These are phyloP conservation scores for Daldinia caldariorum DNA, from an alignment of 495 filamentous ascomycete genomes.

Conservation along the genomic window DNA sequence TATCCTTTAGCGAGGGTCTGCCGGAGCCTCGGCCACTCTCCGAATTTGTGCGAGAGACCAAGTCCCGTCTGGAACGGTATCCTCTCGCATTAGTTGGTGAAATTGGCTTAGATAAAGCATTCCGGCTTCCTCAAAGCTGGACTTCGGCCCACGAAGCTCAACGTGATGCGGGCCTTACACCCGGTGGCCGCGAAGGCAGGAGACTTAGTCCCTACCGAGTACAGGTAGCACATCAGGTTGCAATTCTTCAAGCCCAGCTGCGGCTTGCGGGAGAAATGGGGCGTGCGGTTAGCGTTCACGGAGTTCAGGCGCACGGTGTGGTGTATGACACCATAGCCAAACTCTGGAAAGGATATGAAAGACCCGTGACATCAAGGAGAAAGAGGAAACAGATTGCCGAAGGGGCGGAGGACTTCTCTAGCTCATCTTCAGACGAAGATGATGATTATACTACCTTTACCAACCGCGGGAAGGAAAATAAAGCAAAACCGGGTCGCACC, in stretches of 20 bases:
- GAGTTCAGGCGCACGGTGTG: conserved; percentile 88
- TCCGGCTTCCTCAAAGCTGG: conserved; percentile 79
- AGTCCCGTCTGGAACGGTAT: conserved; percentile 66
- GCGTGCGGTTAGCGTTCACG: conserved; percentile 86
- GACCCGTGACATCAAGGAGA: conserved; percentile 69
- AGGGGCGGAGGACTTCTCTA: conserved; percentile 60
- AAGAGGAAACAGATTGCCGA: conserved; percentile 59
- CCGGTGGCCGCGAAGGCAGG: conserved; percentile 84
- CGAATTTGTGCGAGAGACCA: conserved; percentile 71
- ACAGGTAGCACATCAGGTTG: conserved; percentile 78
- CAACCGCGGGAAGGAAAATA: conserved; percentile 27
- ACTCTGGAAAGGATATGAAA: conserved; percentile 86
- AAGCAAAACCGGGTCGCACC: not conserved
- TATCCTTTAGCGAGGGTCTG: conserved; percentile 70
- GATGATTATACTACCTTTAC: conserved; percentile 32
- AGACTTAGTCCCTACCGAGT: conserved; percentile 78
- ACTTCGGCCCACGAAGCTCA: conserved; percentile 41
- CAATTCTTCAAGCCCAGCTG: conserved; percentile 82
- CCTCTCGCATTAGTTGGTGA: conserved; percentile 85
- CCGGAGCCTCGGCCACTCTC: conserved; percentile 78
- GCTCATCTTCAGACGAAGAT: conserved; percentile 54
- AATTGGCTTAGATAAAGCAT: conserved; percentile 85
- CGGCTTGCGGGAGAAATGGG: conserved; percentile 82
- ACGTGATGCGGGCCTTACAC: conserved; percentile 68
- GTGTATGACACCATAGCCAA: conserved; percentile 78